These are phyloP conservation scores for Calonectria henricotiae DNA, from an alignment of 2,329 filamentous ascomycete genomes.

Conservation along the genomic window DNA sequence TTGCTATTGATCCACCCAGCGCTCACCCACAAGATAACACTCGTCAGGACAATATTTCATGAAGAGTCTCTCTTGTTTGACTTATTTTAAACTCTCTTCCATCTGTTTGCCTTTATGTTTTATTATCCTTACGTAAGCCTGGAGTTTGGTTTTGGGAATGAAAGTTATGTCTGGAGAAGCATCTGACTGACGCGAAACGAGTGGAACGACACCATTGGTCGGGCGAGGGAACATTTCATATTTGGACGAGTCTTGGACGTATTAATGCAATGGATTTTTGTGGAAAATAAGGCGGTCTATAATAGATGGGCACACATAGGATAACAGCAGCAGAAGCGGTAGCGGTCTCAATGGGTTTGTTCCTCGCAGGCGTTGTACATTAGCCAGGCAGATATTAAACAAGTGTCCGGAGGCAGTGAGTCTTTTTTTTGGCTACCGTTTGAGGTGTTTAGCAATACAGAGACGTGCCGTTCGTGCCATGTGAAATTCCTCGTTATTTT, in stretches of 20 bases:
- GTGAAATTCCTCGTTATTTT: background rate
- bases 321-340: conserved; percentile 7
- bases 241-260: conserved; percentile 5
- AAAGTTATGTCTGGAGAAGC: conserved; percentile 30
- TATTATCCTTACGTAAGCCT: conserved; percentile 45
- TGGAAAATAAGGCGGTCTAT: conserved; percentile 27
- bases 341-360: conserved; percentile 3
- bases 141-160: conserved; percentile 49
- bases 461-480: background rate
- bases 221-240: conserved; percentile 15
- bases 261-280: conserved; percentile 9
- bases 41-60: conserved; percentile 36
- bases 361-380: conserved; percentile 27
- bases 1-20: conserved; percentile 72
- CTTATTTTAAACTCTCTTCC: conserved; percentile 7
- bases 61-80: conserved; percentile 23
- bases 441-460: background rate
- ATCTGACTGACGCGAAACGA: conserved; percentile 24
- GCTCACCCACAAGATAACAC: conserved; percentile 49
- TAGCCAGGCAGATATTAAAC: conserved; percentile 14
- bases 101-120: conserved; percentile 29
- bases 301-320: conserved; percentile 28
- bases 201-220: conserved; percentile 30
- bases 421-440: background rate
- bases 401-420: conserved; percentile 14